Conservation (phyloP, 495 filamentous ascomycete genomes). For the Aspergillus panamensis region DNA sequence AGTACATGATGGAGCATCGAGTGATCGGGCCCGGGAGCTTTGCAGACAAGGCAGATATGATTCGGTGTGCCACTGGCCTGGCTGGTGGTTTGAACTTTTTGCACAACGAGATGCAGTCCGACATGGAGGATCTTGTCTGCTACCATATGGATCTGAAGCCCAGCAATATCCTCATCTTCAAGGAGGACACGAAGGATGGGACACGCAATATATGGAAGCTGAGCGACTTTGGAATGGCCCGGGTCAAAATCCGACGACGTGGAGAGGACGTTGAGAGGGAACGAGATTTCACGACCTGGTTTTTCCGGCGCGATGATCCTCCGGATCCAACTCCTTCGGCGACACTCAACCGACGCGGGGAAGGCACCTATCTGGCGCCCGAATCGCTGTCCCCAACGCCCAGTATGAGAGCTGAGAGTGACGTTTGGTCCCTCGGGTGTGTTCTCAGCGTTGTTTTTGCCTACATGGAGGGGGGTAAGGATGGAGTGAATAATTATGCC, state of each 20-base stretch:
- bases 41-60: background rate
- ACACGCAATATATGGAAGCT: slow-evolving; percentile 5
- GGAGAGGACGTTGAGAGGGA: background rate
- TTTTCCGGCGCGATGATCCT: background rate
- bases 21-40: background rate
- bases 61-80: slow-evolving; percentile 3
- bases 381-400: background rate
- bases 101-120: background rate
- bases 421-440: slow-evolving; percentile 9
- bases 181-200: background rate
- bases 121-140: slow-evolving; percentile 7
- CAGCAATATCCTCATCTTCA: slow-evolving; percentile 7
- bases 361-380: slow-evolving; percentile 2
- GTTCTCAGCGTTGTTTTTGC: slow-evolving; percentile 1
- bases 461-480: slow-evolving; percentile 1
- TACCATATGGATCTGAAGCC: slow-evolving; percentile 10
- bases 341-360: background rate
- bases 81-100: background rate
- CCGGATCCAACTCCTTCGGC: background rate
- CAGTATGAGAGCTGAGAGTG: background rate
- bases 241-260: background rate
- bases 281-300: background rate
- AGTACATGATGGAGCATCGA: slow-evolving; percentile 5
- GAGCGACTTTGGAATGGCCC: background rate
- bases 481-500: background rate